phyloP scores from a whole-genome alignment of 805 yeast genomes.

The Cyberlindnera americana region DNA sequence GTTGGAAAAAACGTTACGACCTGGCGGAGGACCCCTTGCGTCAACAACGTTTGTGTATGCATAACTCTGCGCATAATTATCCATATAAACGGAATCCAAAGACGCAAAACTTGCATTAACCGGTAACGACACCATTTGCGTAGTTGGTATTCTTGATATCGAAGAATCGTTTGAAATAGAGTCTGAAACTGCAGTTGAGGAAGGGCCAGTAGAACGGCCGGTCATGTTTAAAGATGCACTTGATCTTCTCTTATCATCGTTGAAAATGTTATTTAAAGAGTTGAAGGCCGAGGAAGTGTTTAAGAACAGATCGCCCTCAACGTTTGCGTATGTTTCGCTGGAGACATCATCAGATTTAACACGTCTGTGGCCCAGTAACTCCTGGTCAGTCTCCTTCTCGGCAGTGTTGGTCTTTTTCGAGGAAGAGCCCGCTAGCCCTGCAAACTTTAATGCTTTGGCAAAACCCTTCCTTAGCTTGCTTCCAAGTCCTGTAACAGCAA shows the following conservation, averaged over 20 bases:
- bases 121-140: constrained; percentile 62
- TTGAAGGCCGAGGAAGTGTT: constrained; percentile 25
- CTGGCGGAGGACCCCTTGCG: constrained; percentile 16
- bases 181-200: constrained; percentile 4
- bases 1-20: constrained; percentile 9
- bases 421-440: too few species aligned
- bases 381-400: not conserved
- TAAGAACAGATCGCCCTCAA: constrained; percentile 32
- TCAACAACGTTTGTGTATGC: constrained; percentile 15
- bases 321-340: constrained; percentile 24
- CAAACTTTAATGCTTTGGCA: constrained; percentile 27
- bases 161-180: constrained; percentile 26
- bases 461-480: constrained; percentile 43
- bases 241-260: constrained; percentile 21
- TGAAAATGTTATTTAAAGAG: constrained; percentile 26
- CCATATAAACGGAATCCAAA: constrained; percentile 64
- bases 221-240: constrained; percentile 14
- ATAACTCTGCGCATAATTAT: constrained; percentile 36
- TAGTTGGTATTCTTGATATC: constrained; percentile 37
- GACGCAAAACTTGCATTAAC: constrained; percentile 76
- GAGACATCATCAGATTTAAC: constrained; percentile 25
- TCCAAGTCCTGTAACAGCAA: constrained; percentile 83
- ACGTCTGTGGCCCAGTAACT: constrained; percentile 16
- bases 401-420: too few species aligned
- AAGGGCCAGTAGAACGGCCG: not conserved